phyloP scores from a whole-genome alignment of 495 filamentous ascomycete genomes.

The Parachaetomium inaequale region DNA sequence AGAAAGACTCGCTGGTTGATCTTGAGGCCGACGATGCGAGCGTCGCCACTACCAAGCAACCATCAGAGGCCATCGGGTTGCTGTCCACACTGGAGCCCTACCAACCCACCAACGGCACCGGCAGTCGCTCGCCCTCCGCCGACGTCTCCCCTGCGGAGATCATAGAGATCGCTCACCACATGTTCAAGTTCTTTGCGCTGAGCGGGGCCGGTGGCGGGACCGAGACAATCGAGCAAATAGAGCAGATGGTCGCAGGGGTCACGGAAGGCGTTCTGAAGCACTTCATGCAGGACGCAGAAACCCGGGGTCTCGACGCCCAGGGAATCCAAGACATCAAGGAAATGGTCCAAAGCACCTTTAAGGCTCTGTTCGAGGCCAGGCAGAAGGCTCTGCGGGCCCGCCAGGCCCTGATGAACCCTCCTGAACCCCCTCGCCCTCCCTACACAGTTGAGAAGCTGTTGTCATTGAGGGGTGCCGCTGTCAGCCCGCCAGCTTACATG shows the following conservation, averaged over 20 bases:
- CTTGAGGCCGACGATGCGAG: not conserved
- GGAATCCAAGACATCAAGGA: not conserved
- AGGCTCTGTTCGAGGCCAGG: not conserved
- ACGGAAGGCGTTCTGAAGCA: not conserved
- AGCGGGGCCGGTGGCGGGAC: not conserved
- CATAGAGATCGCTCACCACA: not conserved
- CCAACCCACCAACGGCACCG: no score
- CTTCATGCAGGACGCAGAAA: not conserved
- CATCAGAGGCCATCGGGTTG: not conserved
- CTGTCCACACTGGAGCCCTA: constrained; percentile 6
- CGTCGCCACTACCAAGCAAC: no score
- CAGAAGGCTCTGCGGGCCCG: no score
- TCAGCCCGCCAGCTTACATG: not conserved
- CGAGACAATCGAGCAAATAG: not conserved
- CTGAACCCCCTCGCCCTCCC: not conserved
- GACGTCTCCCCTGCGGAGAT: no score
- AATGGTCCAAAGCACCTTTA: not conserved
- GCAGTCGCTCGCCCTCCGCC: no score
- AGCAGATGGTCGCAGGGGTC: not conserved
- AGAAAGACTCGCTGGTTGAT: not conserved
- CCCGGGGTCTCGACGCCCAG: not conserved
- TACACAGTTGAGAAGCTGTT: constrained; percentile 9
- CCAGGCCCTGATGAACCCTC: no score
- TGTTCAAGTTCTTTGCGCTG: not conserved
- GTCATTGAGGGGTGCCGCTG: not conserved